Percentiles rank a stretch among this genome's conserved stretches.
phyloP scores from a whole-genome alignment of 331 rosid species.

The Pyracantha coccinea region DNA sequence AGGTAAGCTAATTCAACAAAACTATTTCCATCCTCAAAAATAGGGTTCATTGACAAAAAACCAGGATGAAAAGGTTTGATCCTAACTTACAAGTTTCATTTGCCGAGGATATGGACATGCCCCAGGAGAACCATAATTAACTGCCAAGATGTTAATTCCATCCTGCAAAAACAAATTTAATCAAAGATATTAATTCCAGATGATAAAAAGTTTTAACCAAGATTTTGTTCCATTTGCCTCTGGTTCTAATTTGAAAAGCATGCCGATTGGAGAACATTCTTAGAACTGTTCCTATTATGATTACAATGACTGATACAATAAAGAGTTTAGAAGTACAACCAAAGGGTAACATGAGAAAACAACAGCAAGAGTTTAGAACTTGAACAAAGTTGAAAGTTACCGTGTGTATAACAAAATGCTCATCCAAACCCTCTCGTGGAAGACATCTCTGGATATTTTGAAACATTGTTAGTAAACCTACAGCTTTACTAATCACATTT shows the following conservation, averaged over 20 bases:
- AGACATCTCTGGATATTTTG: conserved; percentile 79
- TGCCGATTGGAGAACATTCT: background rate
- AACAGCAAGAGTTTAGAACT: background rate
- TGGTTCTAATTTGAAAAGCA: background rate
- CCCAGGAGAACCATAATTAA: conserved; percentile 82
- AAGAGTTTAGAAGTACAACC: background rate
- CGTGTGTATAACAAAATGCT: conserved; percentile 79
- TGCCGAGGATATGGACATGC: conserved; percentile 84
- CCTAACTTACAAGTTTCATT: conserved; percentile 56
- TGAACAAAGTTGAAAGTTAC: conserved; percentile 27
- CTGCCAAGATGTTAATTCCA: conserved; percentile 76
- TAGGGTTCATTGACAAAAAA: background rate
- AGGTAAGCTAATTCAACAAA: conserved; percentile 10
- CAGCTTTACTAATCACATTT: background rate
- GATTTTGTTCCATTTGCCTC: background rate
- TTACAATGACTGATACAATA: background rate
- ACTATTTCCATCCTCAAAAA: background rate
- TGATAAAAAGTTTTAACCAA: background rate
- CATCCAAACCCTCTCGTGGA: conserved; percentile 77
- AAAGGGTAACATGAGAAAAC: background rate
- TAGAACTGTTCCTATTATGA: background rate
- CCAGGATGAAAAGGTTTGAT: conserved; percentile 1
- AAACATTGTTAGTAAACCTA: conserved; percentile 20
- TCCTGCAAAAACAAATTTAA: conserved; percentile 46
- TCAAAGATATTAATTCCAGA: background rate